phyloP scores from a whole-genome alignment of 495 filamentous ascomycete species.

The Ramalina peruviana region DNA sequence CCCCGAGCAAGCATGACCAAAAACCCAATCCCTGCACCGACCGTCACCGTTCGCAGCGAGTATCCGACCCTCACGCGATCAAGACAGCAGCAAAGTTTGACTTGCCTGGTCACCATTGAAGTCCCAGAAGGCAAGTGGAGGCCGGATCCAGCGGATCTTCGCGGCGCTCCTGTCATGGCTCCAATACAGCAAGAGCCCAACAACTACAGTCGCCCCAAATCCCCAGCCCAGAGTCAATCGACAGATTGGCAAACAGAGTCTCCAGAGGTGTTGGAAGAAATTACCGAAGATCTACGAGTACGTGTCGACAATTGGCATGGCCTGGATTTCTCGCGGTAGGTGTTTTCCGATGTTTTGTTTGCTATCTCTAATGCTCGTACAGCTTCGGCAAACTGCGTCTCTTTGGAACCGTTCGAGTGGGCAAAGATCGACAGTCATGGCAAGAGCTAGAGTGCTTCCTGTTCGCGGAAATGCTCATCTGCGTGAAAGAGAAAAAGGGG shows the following conservation, averaged over 20 bases:
- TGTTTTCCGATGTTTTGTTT: background rate
- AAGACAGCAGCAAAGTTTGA: slow-evolving; percentile 87
- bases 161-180: slow-evolving; percentile 41
- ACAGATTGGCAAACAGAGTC: slow-evolving; percentile 31
- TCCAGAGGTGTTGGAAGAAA: slow-evolving; percentile 58
- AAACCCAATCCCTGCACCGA: slow-evolving; percentile 85
- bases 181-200: slow-evolving; percentile 30
- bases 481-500: slow-evolving; percentile 90
- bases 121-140: slow-evolving; percentile 88
- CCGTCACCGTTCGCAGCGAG: slow-evolving; percentile 86
- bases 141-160: slow-evolving; percentile 71
- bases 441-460: slow-evolving; percentile 97
- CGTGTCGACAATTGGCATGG: slow-evolving; percentile 98
- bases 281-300: slow-evolving; percentile 72
- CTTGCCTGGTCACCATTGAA: slow-evolving; percentile 88
- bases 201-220: slow-evolving; percentile 23
- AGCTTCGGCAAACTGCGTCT: slow-evolving; percentile 90
- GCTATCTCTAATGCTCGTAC: slow-evolving; percentile 8
- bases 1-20: slow-evolving; percentile 54
- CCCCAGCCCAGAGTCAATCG: slow-evolving; percentile 12
- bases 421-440: slow-evolving; percentile 95
- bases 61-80: slow-evolving; percentile 89
- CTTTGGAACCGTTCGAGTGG: slow-evolving; percentile 82
- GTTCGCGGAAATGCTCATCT: slow-evolving; percentile 98
- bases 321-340: slow-evolving; percentile 78